Conservation (phyloP, 768 basidiomycete species). For the Hericium erinaceus region DNA sequence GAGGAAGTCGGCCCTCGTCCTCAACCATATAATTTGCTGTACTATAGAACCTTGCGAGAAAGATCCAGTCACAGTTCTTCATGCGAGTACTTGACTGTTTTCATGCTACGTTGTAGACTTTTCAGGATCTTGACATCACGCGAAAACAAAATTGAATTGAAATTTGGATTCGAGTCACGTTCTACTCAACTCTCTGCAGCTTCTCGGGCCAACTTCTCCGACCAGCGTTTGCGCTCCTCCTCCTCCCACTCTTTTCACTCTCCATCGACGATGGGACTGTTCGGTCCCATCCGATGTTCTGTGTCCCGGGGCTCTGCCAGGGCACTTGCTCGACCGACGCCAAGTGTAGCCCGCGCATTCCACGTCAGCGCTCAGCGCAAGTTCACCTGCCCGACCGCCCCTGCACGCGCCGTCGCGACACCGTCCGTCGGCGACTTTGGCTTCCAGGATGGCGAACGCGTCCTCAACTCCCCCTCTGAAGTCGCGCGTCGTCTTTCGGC, state of each 20-base stretch:
- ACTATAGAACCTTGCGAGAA: too few relatives aligned
- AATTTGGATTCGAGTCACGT: background rate
- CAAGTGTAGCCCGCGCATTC: background rate
- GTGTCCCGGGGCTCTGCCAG: background rate
- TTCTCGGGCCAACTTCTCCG: background rate
- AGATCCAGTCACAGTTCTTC: too few relatives aligned
- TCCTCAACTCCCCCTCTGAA: conserved; percentile 90
- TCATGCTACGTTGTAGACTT: too few relatives aligned
- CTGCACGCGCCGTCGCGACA: conserved; percentile 18
- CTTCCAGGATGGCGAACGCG: conserved; percentile 42
- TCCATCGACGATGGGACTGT: conserved; percentile 5
- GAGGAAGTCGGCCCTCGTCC: too few relatives aligned
- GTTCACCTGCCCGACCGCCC: conserved; percentile 5
- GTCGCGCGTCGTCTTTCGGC: conserved; percentile 90
- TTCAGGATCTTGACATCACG: too few relatives aligned
- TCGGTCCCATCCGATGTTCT: conserved; percentile 6
- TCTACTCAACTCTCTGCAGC: background rate
- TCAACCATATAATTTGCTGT: too few relatives aligned
- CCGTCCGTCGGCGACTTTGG: conserved; percentile 20
- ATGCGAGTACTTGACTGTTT: too few relatives aligned
- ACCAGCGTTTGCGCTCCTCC: background rate
- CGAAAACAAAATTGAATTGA: background rate
- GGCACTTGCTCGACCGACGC: background rate
- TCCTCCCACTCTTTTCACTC: background rate
- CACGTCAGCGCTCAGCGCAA: conserved; percentile 5